Conservation (phyloP, 306 rosid species). For the Hippophae tibetana region DNA sequence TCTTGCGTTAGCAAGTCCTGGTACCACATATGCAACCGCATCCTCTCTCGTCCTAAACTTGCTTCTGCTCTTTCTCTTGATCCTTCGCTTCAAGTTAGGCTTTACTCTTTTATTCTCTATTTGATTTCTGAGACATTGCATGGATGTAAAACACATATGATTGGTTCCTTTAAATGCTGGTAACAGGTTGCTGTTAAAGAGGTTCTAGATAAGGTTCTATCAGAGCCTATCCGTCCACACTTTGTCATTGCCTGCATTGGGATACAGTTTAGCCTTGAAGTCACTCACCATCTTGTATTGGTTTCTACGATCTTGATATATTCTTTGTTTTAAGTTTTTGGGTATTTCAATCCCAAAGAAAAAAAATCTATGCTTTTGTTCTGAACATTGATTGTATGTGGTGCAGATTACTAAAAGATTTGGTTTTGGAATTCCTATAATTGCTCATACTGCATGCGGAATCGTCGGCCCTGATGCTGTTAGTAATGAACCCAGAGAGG, state of each 20-base stretch:
- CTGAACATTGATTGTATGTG: neutral
- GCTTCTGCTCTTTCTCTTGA: slow-evolving; percentile 63
- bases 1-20: slow-evolving; percentile 56
- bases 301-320: neutral
- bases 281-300: slow-evolving; percentile 12
- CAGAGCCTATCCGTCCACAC: slow-evolving; percentile 45
- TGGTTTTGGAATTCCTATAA: slow-evolving; percentile 31
- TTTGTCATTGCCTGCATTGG: slow-evolving; percentile 35
- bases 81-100: slow-evolving; percentile 29
- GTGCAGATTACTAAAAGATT: slow-evolving; percentile 26
- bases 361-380: neutral
- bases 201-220: slow-evolving; percentile 38
- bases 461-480: slow-evolving; percentile 40
- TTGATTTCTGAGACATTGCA: neutral
- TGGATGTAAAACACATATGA: neutral
- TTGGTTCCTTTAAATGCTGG: neutral
- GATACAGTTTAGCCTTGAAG: slow-evolving; percentile 14
- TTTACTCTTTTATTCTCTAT: neutral
- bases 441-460: slow-evolving; percentile 34
- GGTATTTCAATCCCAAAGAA: neutral
- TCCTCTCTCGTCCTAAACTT: slow-evolving; percentile 56
- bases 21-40: slow-evolving; percentile 37
- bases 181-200: slow-evolving; percentile 46
- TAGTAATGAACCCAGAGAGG: slow-evolving; percentile 48
- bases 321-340: neutral